Evolutionary conservation across 148 eudicot species (phyloP), one percentile per base, ranked within the genome.

Genomic region (Vaccinium darrowii): DNA sequence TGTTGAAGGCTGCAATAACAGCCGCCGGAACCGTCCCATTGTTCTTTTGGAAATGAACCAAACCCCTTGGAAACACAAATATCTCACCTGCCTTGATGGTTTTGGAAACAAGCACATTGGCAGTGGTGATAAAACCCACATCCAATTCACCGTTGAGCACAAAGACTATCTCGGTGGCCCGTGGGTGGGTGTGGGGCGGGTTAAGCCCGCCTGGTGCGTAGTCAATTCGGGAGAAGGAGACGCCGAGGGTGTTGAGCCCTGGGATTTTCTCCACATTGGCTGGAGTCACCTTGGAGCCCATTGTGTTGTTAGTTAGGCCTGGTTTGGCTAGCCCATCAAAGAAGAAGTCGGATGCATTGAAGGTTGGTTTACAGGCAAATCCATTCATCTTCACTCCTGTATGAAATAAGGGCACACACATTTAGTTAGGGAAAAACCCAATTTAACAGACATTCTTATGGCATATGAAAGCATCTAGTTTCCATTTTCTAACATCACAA

Each of bases 101-200:
- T 84, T 84, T 88, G 51, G 87, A 69, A 82, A 88, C 71, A 7
- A 88, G 81, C 1, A 84, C 90, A 51, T 86, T 84, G 50, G 88
- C 88, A 5, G 90, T 88, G 58, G 90, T 88, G n/a, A 88, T 84
- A 86, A 88, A 88, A 1, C 88, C 84, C 25, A 86, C 86, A n/a
- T 84, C 90, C 52, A 88, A 81, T 13, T 76, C 76, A 9, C 90
- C 90, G 4, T 86, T 58, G 10, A 88, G 88, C 21, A 88, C 88
- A 39, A 88, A 88, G 5, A 89, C 82, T 0, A 89, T 50, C 76
- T 89, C 91, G 57, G 91, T 87, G 87, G 89, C 91, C 8, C 91
- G 91, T 39, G 91, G 91, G 84, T 89, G 91, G 71, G 86, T 85
- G 86, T 89, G 91, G 14, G 91, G 91, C 13, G 91, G 91, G 88